Evolutionary conservation across 2,329 filamentous ascomycete genomes (phyloP).

Genomic region (Colletotrichum endophyticum): DNA sequence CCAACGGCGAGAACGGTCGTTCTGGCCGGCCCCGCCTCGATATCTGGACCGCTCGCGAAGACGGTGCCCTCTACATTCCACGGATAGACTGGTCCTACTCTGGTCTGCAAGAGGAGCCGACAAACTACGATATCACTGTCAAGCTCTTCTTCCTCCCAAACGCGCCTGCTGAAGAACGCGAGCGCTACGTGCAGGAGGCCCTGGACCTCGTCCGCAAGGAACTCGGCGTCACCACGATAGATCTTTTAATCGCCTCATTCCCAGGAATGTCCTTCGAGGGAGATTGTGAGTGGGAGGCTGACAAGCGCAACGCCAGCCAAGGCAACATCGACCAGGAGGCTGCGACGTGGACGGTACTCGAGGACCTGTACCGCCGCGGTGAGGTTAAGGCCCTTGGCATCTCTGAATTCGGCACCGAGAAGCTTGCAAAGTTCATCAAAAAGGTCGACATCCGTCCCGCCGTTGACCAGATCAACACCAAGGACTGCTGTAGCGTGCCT

Average conservation of each 20-base stretch:
- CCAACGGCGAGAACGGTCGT: conserved; percentile 29
- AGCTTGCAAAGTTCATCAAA: conserved; percentile 78
- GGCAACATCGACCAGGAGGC: conserved; percentile 71
- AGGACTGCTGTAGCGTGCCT: conserved; percentile 95
- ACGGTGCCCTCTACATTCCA: conserved; percentile 74
- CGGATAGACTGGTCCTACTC: conserved; percentile 74
- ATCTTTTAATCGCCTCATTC: conserved; percentile 91
- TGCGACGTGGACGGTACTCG: conserved; percentile 74
- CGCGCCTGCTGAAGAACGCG: conserved; percentile 67
- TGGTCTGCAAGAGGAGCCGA: conserved; percentile 79
- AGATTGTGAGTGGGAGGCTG: conserved; percentile 81
- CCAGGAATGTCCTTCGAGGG: conserved; percentile 93
- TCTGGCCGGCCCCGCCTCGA: conserved; percentile 33
- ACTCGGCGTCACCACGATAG: conserved; percentile 75
- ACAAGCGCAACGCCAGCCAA: conserved; percentile 64
- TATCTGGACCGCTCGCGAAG: conserved; percentile 70
- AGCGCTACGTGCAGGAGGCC: conserved; percentile 76
- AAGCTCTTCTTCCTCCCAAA: conserved; percentile 92
- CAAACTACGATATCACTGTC: conserved; percentile 91
- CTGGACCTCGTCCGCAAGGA: conserved; percentile 81
- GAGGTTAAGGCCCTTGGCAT: conserved; percentile 80
- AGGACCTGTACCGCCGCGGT: conserved; percentile 74
- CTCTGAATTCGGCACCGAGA: conserved; percentile 88
- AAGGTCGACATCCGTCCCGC: conserved; percentile 74
- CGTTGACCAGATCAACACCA: conserved; percentile 95